Base-by-base conservation (phyloP, 2,329 filamentous ascomycete genomes). In the Epichloe scottii region DNA sequence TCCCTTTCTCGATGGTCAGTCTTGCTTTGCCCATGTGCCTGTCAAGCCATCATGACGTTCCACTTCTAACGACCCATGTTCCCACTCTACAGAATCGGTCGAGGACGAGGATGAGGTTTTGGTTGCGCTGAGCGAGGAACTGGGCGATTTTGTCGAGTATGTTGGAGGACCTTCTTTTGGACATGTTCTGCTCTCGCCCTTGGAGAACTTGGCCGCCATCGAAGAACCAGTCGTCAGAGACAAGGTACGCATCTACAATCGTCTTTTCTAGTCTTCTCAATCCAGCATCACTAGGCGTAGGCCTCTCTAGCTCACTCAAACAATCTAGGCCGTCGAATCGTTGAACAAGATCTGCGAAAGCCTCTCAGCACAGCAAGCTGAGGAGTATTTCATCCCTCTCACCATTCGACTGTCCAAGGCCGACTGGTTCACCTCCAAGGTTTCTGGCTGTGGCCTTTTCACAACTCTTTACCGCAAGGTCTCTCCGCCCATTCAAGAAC, bases 391-490 rank as follows among this genome's bases (percentile, higher is more conserved):
- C 73, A 91, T 98, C 60, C 93, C 93, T 55, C 84, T 98, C 64
- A 90, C 90, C 54, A 81, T 95, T 64, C 89, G 93, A 66, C 87
- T 98, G 55, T 94, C 93, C 58, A 98, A 97, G 79, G 93, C 93
- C 71, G 93, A 98, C 73, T 98, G 93, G 93, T 98, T 98, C 71
- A 98, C 93, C 52, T 97, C 93, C 58, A 98, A 97, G 74, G 93
- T 98, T 58, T 98, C 93, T 34, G 93, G 91, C 56, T 95, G 91
- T 58, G 93, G 93, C 56, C 85, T 98, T 56, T 98, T 91, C 75
- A 93, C 87, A 66, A 81, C 84, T 46, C 91, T 93, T 57, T 98
- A 98, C 76, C 85, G 84, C 63, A 95, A 94, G 75, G 89, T 93
- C 54, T 85, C 89, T 51, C 79, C 85, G 48, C 78, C 83, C n/a